Conservation (phyloP, 768 basidiomycete genomes). For the Suillus hirtellus region DNA sequence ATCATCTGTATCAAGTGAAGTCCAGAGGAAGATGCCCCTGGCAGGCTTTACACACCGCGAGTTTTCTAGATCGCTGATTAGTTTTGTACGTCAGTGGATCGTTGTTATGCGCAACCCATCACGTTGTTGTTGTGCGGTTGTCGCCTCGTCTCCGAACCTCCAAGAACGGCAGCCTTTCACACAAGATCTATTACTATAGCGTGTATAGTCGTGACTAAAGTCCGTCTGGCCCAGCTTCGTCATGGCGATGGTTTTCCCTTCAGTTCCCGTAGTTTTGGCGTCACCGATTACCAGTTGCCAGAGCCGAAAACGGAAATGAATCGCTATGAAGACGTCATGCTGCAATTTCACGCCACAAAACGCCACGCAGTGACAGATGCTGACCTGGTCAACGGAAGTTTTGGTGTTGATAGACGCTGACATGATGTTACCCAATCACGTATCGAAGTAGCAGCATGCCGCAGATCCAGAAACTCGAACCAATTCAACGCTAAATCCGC, state of each 20-base stretch:
- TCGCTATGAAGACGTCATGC: not conserved
- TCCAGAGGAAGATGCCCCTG: not conserved
- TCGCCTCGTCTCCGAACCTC: not conserved
- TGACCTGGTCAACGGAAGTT: not conserved
- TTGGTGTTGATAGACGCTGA: not conserved
- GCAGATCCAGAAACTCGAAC: not conserved
- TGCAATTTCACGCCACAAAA: not conserved
- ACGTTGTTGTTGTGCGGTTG: not conserved
- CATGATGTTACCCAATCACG: not conserved
- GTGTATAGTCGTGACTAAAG: not conserved
- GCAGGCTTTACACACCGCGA: not conserved
- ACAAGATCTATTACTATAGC: not conserved
- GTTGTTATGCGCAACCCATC: slow-evolving; percentile 6
- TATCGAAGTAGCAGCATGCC: not conserved
- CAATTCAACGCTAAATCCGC: slow-evolving; percentile 1
- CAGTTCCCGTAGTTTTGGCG: not conserved
- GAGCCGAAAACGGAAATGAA: slow-evolving; percentile 1
- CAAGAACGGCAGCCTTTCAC: not conserved
- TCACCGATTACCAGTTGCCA: not conserved
- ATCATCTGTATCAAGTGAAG: not conserved
- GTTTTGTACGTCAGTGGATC: slow-evolving; percentile 3
- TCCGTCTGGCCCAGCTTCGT: not conserved
- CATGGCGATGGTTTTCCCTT: not conserved
- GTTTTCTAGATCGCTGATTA: not conserved
- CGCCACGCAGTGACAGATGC: not conserved